Evolutionary conservation across 192 early-diverging fungal genomes (phyloP).

Genomic region (Coemansia sp.): DNA sequence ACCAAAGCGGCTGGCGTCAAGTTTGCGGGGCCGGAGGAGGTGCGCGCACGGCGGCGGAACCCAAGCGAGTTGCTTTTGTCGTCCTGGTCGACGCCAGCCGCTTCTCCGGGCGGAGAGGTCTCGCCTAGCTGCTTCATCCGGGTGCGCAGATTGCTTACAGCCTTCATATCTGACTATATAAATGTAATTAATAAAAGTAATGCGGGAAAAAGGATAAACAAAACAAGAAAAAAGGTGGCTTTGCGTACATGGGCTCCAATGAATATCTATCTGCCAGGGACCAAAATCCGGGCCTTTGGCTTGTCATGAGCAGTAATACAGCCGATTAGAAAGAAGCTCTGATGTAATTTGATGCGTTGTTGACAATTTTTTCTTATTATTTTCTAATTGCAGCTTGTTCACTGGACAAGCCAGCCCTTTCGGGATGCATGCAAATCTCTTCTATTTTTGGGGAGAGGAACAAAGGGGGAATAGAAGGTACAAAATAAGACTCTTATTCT

Average conservation of each 20-base stretch:
- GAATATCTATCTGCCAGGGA: too few relatives aligned
- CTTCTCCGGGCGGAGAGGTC: constrained; percentile 10
- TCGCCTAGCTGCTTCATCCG: constrained; percentile 31
- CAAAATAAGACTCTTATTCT: too few relatives aligned
- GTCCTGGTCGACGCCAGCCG: not conserved
- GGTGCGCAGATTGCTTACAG: constrained; percentile 38
- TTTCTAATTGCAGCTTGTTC: not conserved
- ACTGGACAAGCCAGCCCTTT: not conserved
- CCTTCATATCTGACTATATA: constrained; percentile 26
- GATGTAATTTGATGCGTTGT: not conserved
- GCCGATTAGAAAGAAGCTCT: not conserved
- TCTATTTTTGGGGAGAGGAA: not conserved
- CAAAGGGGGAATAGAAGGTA: too few relatives aligned
- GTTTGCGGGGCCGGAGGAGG: not conserved
- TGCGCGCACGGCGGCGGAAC: constrained; percentile 30
- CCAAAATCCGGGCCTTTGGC: too few relatives aligned
- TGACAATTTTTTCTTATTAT: not conserved
- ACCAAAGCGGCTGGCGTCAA: not conserved
- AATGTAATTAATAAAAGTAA: not conserved
- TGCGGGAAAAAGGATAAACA: not conserved
- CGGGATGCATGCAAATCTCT: constrained; percentile 3
- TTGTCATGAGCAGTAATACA: not conserved
- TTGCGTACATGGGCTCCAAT: too few relatives aligned
- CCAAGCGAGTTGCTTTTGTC: constrained; percentile 34
- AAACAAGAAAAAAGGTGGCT: too few relatives aligned